Percentiles rank a stretch among this genome's conserved stretches.
Evolutionary conservation across 768 basidiomycete genomes (phyloP).

Genomic region (Ramaria sp.): DNA sequence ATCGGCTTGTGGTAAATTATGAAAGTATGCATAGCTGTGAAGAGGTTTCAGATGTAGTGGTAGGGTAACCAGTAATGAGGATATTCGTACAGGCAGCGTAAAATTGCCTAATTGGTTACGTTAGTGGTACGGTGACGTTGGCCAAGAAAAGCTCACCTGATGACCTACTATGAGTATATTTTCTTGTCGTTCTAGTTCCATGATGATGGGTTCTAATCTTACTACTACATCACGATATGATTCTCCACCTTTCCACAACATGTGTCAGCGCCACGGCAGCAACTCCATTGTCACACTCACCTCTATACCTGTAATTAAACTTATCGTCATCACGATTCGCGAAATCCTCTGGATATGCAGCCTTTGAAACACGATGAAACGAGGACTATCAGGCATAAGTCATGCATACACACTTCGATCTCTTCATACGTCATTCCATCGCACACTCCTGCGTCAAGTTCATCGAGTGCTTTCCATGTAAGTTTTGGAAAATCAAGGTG

Average conservation of each 20-base stretch:
- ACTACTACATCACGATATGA: conserved; percentile 96
- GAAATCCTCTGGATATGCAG: conserved; percentile 95
- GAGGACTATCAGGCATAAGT: neutral
- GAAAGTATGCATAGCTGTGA: conserved; percentile 90
- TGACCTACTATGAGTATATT: conserved; percentile 96
- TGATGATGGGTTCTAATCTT: conserved; percentile 93
- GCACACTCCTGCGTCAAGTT: conserved; percentile 97
- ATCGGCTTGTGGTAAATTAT: conserved; percentile 82
- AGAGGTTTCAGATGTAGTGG: neutral
- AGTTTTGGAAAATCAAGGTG: conserved; percentile 78
- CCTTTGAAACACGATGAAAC: conserved; percentile 29
- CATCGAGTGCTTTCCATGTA: conserved; percentile 98
- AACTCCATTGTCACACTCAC: conserved; percentile 18
- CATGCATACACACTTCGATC: conserved; percentile 60
- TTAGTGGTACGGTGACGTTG: neutral
- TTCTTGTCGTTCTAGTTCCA: conserved; percentile 97
- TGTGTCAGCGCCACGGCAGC: neutral
- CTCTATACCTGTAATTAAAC: conserved; percentile 97
- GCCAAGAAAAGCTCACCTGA: conserved; percentile 38
- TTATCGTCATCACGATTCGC: conserved; percentile 98
- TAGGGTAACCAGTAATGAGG: neutral
- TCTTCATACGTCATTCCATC: conserved; percentile 99
- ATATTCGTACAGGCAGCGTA: conserved; percentile 40
- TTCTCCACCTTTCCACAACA: conserved; percentile 51
- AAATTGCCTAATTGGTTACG: conserved; percentile 42